Percentiles rank a stretch among this genome's conserved stretches.
These are phyloP conservation scores for California macrophylla DNA, from an alignment of 441 rosid genomes.

Conservation along the genomic window DNA sequence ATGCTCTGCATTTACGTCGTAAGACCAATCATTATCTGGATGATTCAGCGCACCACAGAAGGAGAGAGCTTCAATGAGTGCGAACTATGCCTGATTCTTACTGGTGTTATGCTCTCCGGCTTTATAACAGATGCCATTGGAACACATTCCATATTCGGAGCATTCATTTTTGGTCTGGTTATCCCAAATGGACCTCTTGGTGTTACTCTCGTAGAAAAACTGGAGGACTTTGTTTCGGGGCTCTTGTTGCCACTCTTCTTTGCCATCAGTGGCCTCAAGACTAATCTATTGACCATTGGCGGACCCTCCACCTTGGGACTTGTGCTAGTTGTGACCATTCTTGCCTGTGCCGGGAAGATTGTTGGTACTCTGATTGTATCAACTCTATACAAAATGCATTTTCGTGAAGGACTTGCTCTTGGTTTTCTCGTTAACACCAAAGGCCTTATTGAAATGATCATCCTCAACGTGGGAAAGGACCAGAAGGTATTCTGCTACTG, in stretches of 20 bases:
- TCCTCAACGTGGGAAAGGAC: constrained; percentile 84
- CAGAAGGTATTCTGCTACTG: constrained; percentile 42
- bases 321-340: constrained; percentile 36
- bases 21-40: constrained; percentile 60
- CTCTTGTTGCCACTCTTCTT: constrained; percentile 87
- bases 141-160: constrained; percentile 91
- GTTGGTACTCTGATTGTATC: constrained; percentile 53
- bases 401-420: constrained; percentile 71
- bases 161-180: constrained; percentile 79
- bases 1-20: constrained; percentile 46
- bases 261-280: constrained; percentile 83
- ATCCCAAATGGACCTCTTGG: constrained; percentile 92
- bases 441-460: constrained; percentile 86
- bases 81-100: constrained; percentile 71
- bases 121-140: constrained; percentile 89
- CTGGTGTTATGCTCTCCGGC: constrained; percentile 90
- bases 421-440: constrained; percentile 89
- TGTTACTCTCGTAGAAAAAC: constrained; percentile 68
- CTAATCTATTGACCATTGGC: constrained; percentile 35
- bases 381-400: constrained; percentile 50
- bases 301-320: constrained; percentile 48
- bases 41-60: constrained; percentile 67
- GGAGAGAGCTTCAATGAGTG: constrained; percentile 78
- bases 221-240: constrained; percentile 88
- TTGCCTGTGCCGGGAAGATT: constrained; percentile 65